These are phyloP conservation scores for Raffaelea deltoideospora DNA, from an alignment of 2,329 filamentous ascomycete species.

Conservation along the genomic window DNA sequence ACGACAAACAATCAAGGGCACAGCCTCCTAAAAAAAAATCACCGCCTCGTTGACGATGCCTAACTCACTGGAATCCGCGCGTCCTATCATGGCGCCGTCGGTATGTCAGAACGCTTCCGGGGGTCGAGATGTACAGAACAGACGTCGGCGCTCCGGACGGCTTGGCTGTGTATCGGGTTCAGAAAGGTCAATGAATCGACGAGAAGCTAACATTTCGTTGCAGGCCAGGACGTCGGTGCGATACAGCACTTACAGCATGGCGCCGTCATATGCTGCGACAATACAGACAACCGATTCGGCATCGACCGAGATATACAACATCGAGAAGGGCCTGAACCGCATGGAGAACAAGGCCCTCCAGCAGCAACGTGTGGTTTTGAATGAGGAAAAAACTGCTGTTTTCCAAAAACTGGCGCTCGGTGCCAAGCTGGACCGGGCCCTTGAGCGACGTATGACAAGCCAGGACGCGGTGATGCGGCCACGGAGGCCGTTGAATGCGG, in stretches of 20 bases:
- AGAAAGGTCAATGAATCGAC: too few species aligned
- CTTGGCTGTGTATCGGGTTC: too few species aligned
- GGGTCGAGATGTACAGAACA: too few species aligned
- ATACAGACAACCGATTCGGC: conserved; percentile 37
- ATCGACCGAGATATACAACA: conserved; percentile 46
- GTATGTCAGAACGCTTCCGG: too few species aligned
- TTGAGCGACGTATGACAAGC: conserved; percentile 70
- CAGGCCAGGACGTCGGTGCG: conserved; percentile 39
- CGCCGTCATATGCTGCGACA: conserved; percentile 44
- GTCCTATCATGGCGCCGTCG: conserved; percentile 48
- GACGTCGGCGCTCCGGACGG: too few species aligned
- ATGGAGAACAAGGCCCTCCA: conserved; percentile 79
- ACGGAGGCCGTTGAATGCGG: too few species aligned
- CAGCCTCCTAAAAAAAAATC: too few species aligned
- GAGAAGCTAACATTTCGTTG: neutral
- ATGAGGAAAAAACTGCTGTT: conserved; percentile 64
- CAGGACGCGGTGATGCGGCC: conserved; percentile 75
- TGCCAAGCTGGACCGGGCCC: conserved; percentile 78
- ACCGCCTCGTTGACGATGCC: conserved; percentile 30
- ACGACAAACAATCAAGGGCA: too few species aligned
- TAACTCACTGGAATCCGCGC: conserved; percentile 42
- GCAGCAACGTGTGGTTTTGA: conserved; percentile 67
- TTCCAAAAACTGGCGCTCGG: conserved; percentile 77
- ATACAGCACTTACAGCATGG: conserved; percentile 44
- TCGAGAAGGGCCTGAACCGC: conserved; percentile 66